Evolutionary conservation across 106 monocot species (phyloP).

Genomic region (Acorus calamus): DNA sequence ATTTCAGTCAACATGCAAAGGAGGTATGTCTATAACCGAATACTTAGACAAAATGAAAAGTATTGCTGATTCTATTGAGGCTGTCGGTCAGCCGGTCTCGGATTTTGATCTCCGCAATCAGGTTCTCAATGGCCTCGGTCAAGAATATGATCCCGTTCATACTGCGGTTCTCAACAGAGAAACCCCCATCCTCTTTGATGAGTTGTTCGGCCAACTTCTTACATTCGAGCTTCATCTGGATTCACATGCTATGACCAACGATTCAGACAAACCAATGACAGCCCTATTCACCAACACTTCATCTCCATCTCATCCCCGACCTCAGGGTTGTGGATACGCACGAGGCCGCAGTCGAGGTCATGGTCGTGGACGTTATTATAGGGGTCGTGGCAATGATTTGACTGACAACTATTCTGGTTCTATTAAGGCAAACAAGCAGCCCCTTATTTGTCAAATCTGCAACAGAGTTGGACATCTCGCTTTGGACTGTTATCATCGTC

Average conservation of each 20-base stretch:
- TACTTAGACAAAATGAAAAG: not conserved
- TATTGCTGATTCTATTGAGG: slow-evolving; percentile 3
- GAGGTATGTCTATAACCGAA: slow-evolving; percentile 4
- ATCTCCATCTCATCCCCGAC: too few relatives aligned
- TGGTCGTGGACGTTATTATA: too few relatives aligned
- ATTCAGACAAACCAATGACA: not conserved
- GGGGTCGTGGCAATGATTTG: too few relatives aligned
- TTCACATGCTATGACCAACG: not conserved
- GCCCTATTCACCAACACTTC: not conserved
- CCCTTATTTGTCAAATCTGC: too few relatives aligned
- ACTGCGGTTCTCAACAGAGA: not conserved
- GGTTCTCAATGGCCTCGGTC: not conserved
- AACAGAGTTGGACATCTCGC: too few relatives aligned
- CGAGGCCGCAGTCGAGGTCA: too few relatives aligned
- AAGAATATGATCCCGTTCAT: not conserved
- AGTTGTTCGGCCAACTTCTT: slow-evolving; percentile 1
- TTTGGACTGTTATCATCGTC: not conserved
- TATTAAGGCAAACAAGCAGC: too few relatives aligned
- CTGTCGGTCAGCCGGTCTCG: not conserved
- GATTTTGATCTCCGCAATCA: not conserved
- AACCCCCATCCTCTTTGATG: not conserved
- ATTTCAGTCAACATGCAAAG: slow-evolving; percentile 1
- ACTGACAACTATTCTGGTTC: too few relatives aligned
- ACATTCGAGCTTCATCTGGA: not conserved
- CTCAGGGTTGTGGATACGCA: too few relatives aligned